Base-by-base conservation (phyloP, 192 early-diverging fungal species). In the Backusella luteola region DNA sequence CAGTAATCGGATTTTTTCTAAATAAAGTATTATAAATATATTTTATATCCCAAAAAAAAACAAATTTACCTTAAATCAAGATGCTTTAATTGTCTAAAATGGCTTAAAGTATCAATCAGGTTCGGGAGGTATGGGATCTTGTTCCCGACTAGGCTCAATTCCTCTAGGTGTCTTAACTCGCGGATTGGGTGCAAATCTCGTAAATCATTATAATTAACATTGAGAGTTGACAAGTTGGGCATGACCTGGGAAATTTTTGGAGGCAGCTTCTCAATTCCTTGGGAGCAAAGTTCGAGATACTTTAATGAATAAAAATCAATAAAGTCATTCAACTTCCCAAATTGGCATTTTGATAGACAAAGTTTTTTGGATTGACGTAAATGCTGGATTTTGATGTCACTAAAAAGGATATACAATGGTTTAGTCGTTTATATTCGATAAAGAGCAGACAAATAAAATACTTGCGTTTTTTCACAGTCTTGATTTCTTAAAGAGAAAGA, bases 61-160 rank as follows among this genome's bases (percentile, higher is more conserved):
- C 12, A 14, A 5, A 15, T 3, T 67, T 67, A 67, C 66, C 66
- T 67, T 67, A 34, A 67, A 67, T 34, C 67, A 69, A 69, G 67
- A 38, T 38, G 67, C 6, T 69, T 38, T 38, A 56, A 7, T 8
- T 21, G 52, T 56, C 52, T 56, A 56, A n/a, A n/a, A 8, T 21
- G n/a, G 2, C 52, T 56, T 9, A 56, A 23, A 4, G 52, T 56
- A 21, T 56, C 53, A 56, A 21, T 56, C 9, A 56, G 21, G n/a
- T 56, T 56, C 8, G 53, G 53, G 11, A 56, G 53, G n/a, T 56
- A 21, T 21, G 21, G n/a, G 9, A 56, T 56, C 8, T 56, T 56
- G 53, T 56, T 56, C 19, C n/a, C 53, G 5, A 56, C 53, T 56
- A 56, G n/a, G 8, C n/a, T 56, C 8, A 56, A 2, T 21, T n/a